These are phyloP conservation scores for Aspergillus sp. DNA, from an alignment of 2,329 filamentous ascomycete species.

Conservation along the genomic window DNA sequence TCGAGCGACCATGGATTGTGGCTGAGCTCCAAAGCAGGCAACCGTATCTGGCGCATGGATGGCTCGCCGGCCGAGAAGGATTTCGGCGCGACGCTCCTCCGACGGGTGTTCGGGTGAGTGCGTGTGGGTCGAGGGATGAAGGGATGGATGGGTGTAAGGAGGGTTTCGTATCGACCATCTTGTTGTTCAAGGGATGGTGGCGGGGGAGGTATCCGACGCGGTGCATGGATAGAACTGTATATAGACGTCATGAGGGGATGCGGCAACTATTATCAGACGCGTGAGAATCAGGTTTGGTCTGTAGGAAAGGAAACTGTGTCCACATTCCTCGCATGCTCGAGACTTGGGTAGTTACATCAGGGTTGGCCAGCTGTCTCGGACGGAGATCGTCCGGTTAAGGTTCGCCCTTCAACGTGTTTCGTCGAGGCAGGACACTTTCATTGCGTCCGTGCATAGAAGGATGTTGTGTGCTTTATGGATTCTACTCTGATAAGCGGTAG, in stretches of 20 bases:
- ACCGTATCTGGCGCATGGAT: conserved; percentile 74
- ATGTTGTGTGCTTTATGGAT: too few species aligned
- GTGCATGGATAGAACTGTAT: conserved; percentile 1
- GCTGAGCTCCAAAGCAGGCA: conserved; percentile 71
- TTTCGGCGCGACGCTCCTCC: conserved; percentile 66
- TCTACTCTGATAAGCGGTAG: too few species aligned
- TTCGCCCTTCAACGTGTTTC: not conserved
- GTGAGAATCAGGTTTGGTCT: not conserved
- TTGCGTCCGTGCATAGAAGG: too few species aligned
- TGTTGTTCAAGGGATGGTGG: not conserved
- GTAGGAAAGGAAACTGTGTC: not conserved
- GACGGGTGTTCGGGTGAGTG: conserved; percentile 54
- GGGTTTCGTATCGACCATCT: too few species aligned
- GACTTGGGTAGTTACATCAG: not conserved
- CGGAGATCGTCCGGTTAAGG: not conserved
- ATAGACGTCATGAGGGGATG: not conserved
- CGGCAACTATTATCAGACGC: not conserved
- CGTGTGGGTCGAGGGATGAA: too few species aligned
- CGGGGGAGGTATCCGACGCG: not conserved
- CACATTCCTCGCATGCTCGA: not conserved
- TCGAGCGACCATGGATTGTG: conserved; percentile 73
- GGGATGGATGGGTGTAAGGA: too few species aligned
- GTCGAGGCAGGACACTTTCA: not conserved
- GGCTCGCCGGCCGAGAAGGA: conserved; percentile 63
- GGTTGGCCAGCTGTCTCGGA: not conserved